Percentiles rank a stretch among this genome's conserved stretches.
These are phyloP conservation scores for Fusarium palustre DNA, from an alignment of 2,329 filamentous ascomycete species.

Conservation along the genomic window DNA sequence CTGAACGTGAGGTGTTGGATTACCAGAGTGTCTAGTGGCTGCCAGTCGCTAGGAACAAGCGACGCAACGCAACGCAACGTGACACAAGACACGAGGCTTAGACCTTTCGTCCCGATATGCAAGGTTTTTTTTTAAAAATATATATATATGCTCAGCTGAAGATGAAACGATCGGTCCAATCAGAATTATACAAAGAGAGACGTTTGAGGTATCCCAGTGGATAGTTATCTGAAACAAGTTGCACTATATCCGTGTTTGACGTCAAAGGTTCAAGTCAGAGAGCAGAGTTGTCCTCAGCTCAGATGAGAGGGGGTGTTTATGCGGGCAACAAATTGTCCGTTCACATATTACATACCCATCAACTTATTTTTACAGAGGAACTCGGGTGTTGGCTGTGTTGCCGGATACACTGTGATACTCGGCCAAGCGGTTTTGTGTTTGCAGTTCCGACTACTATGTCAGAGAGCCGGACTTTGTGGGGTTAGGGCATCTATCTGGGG, in stretches of 20 bases:
- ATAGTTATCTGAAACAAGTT: slow-evolving; percentile 24
- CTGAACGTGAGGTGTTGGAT: slow-evolving; percentile 19
- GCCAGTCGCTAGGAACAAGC: slow-evolving; percentile 11
- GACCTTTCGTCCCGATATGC: slow-evolving; percentile 17
- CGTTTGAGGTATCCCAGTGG: slow-evolving; percentile 30
- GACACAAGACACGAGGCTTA: slow-evolving; percentile 34
- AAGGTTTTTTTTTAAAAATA: slow-evolving; percentile 4
- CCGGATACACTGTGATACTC: neutral
- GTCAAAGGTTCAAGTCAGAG: slow-evolving; percentile 19
- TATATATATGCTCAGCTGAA: slow-evolving; percentile 16
- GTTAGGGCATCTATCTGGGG: slow-evolving; percentile 25
- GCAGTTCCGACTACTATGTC: neutral
- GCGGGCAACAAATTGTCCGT: slow-evolving; percentile 11
- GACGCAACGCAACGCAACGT: slow-evolving; percentile 6
- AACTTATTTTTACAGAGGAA: neutral
- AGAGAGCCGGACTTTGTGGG: slow-evolving; percentile 8
- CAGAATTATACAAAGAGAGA: slow-evolving; percentile 2
- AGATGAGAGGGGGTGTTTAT: slow-evolving; percentile 6
- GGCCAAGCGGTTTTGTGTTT: slow-evolving; percentile 22
- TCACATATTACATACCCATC: neutral
- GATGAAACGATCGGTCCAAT: slow-evolving; percentile 27
- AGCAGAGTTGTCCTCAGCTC: slow-evolving; percentile 9
- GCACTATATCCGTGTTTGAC: slow-evolving; percentile 20
- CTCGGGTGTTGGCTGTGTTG: neutral
- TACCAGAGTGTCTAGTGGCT: slow-evolving; percentile 9